A percentile compares a stretch with the other conserved stretches of the same genome.
phyloP scores from a whole-genome alignment of 352 stramenopile genomes.

The Globisporangium spinosum region DNA sequence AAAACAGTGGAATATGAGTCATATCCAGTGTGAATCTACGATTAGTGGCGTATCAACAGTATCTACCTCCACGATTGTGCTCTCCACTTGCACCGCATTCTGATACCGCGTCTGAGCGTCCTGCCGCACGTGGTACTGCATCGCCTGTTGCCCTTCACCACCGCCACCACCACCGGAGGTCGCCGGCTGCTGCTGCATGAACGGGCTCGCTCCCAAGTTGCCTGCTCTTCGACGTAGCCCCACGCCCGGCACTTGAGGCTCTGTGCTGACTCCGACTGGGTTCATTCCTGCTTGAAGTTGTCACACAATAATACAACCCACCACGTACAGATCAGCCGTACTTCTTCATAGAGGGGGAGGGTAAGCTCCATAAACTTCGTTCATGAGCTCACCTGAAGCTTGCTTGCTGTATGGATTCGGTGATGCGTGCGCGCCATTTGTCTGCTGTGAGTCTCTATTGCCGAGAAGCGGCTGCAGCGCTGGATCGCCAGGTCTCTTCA shows the following conservation, averaged over 20 bases:
- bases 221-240: conserved; percentile 55
- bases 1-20: background rate
- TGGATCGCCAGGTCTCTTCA: conserved; percentile 22
- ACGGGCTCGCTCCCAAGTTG: conserved; percentile 60
- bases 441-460: conserved; percentile 13
- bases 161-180: conserved; percentile 23
- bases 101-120: conserved; percentile 72
- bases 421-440: conserved; percentile 8
- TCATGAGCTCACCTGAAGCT: conserved; percentile 16
- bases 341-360: background rate
- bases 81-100: conserved; percentile 78
- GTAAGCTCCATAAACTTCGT: background rate
- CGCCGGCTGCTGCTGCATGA: conserved; percentile 67
- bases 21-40: background rate
- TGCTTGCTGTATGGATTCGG: conserved; percentile 19
- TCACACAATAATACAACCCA: conserved; percentile 2
- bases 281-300: conserved; percentile 5
- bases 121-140: conserved; percentile 62
- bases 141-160: conserved; percentile 31
- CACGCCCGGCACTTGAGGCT: conserved; percentile 19
- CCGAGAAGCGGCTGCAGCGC: conserved; percentile 23
- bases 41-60: background rate
- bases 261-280: conserved; percentile 2
- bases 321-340: background rate
- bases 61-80: conserved; percentile 76